Evolutionary conservation across 2,329 filamentous ascomycete genomes (phyloP).

Genomic region (Penicillium hesseltinei): DNA sequence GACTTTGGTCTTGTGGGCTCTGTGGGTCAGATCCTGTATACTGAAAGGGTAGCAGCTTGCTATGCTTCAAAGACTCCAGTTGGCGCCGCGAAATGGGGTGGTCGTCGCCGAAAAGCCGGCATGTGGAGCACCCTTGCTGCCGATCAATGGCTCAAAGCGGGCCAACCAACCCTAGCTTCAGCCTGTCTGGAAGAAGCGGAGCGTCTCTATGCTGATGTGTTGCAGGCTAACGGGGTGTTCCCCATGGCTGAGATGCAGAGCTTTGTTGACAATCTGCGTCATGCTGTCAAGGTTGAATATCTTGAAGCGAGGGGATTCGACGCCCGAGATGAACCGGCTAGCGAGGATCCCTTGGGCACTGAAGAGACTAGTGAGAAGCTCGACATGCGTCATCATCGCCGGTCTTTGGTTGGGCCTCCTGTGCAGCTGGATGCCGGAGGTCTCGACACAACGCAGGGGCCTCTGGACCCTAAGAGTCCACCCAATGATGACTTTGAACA

Average conservation of each 20-base stretch:
- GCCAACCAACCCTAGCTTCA: constrained; percentile 75
- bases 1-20: constrained; percentile 73
- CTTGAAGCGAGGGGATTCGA: constrained; percentile 44
- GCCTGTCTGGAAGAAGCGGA: constrained; percentile 70
- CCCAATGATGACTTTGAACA: constrained; percentile 51
- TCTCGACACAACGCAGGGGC: constrained; percentile 38
- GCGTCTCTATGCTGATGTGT: constrained; percentile 49
- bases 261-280: constrained; percentile 45
- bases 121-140: constrained; percentile 84
- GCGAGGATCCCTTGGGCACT: constrained; percentile 30
- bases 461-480: constrained; percentile 33
- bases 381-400: constrained; percentile 53
- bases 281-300: constrained; percentile 44
- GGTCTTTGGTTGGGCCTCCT: constrained; percentile 53
- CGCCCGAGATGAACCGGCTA: constrained; percentile 29
- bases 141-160: constrained; percentile 76
- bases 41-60: constrained; percentile 81
- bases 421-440: constrained; percentile 55
- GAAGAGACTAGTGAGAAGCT: constrained; percentile 56
- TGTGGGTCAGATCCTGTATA: constrained; percentile 77
- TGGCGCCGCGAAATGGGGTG: constrained; percentile 66
- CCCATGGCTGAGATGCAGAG: constrained; percentile 54
- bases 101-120: constrained; percentile 77
- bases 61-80: constrained; percentile 71
- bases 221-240: constrained; percentile 41